Evolutionary conservation across 371 early-diverging fungal genomes (phyloP), one percentile per base, ranked within the genome.

Genomic region (Rhizopus arrhizus): DNA sequence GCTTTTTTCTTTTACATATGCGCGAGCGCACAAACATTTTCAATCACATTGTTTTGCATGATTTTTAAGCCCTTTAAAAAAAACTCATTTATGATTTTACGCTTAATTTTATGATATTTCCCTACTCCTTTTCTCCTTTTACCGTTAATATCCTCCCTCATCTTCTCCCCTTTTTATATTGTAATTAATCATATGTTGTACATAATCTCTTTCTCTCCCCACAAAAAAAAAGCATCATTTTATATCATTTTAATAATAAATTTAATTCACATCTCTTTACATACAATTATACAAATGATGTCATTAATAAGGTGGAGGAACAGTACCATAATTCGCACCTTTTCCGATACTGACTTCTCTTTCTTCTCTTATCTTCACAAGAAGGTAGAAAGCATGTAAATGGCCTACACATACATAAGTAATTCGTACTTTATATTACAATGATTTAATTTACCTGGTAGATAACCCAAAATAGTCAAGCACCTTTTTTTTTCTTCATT

Each of bases 381-480:
- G 54, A 2, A 79, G 61, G 45, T 79, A 79, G 55, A 79, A 76
- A 28, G 68, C 80, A 42, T 79, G 80, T 15, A 79, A 29, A 53
- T 76, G 80, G 38, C 75, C 70, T 64, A 49, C 22, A 31, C 9
- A 22, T 22, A 22, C 2, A 22, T 22, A 22, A 22, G 22, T 22
- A 22, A 22, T 22, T 22, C 22, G 2, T 22, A 22, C 22, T 22
- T 22, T 22, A 22, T 22, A 22, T 22, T n/a, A 0, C 0, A n/a
- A 12, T n/a, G 46, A n/a, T 22, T 22, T 22, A 22, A 22, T 22
- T 60, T 60, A 70, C 71, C 72, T 34, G 74, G 74, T 52, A 73
- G 43, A 52, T 78, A 75, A 46, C 72, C 79, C 41, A 75, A 56
- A 22, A 77, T 60, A 16, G 77, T 77, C 48, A 77, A 66, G 38